Conservation (phyloP, 345 rosid genomes). For the Eutrema yunnanense region DNA sequence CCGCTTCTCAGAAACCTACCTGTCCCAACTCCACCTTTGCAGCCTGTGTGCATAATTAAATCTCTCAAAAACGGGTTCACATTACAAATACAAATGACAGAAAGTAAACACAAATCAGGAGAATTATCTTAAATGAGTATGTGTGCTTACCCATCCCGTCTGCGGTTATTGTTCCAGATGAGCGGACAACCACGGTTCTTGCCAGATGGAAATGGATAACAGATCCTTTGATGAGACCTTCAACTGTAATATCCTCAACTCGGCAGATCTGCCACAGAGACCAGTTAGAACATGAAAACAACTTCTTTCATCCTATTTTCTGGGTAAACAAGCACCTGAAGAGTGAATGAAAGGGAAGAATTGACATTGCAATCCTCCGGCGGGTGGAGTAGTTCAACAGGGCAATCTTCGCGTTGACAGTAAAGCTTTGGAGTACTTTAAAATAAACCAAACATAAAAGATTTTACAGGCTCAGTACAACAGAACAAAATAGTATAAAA, state of each 20-base stretch:
- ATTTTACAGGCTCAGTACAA: not conserved
- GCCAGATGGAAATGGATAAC: slow-evolving; percentile 93
- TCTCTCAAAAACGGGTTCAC: not conserved
- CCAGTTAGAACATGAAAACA: not conserved
- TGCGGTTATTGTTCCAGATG: slow-evolving; percentile 78
- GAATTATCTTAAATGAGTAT: slow-evolving; percentile 3
- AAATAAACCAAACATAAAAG: slow-evolving; percentile 15
- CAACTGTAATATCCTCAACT: slow-evolving; percentile 87
- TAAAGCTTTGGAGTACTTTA: slow-evolving; percentile 66
- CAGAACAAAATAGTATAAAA: not conserved
- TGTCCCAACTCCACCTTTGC: slow-evolving; percentile 82
- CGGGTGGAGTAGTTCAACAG: slow-evolving; percentile 76
- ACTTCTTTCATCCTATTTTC: not conserved
- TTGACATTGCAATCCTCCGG: slow-evolving; percentile 95
- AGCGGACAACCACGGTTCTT: slow-evolving; percentile 60
- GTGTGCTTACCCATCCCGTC: slow-evolving; percentile 70
- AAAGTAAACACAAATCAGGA: not conserved
- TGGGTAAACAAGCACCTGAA: slow-evolving; percentile 52
- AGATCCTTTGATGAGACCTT: slow-evolving; percentile 90
- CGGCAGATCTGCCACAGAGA: slow-evolving; percentile 72
- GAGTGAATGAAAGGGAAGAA: slow-evolving; percentile 82
- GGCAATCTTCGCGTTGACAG: slow-evolving; percentile 76
- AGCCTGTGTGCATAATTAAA: slow-evolving; percentile 43
- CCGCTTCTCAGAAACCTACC: slow-evolving; percentile 67
- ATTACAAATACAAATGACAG: not conserved